phyloP scores from a whole-genome alignment of 2,329 filamentous ascomycete genomes.

The Fusarium robinianum region DNA sequence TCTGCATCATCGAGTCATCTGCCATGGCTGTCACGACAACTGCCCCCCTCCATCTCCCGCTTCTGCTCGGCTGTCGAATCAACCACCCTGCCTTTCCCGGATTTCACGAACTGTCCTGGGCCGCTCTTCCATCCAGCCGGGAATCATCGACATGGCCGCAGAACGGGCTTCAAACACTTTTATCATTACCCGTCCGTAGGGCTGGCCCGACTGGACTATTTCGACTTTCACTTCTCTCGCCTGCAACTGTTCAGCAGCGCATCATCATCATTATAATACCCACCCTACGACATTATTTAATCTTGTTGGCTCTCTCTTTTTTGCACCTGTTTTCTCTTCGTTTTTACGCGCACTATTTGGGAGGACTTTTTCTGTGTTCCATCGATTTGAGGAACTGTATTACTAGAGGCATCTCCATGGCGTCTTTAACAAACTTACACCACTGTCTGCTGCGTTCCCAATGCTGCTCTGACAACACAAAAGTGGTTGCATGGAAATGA shows the following conservation, averaged over 20 bases:
- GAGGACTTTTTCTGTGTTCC: conserved; percentile 27
- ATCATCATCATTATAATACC: conserved; percentile 29
- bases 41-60: conserved; percentile 1
- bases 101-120: conserved; percentile 12
- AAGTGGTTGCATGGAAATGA: conserved; percentile 10
- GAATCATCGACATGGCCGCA: conserved; percentile 15
- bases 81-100: conserved; percentile 29
- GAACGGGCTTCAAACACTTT: conserved; percentile 17
- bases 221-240: conserved; percentile 31
- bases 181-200: conserved; percentile 27
- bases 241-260: conserved; percentile 13
- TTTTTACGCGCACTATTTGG: conserved; percentile 26
- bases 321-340: conserved; percentile 20
- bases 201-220: conserved; percentile 36
- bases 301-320: conserved; percentile 11
- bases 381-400: conserved; percentile 35
- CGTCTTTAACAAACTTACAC: conserved; percentile 35
- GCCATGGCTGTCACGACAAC: conserved; percentile 9
- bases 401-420: conserved; percentile 38
- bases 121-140: conserved; percentile 6
- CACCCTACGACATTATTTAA: conserved; percentile 32
- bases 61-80: conserved; percentile 31
- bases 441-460: conserved; percentile 19
- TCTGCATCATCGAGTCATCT: conserved; percentile 15
- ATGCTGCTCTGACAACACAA: conserved; percentile 9